phyloP scores from a whole-genome alignment of 2,329 filamentous ascomycete species.

The Pyrenophora tritici-repentis region DNA sequence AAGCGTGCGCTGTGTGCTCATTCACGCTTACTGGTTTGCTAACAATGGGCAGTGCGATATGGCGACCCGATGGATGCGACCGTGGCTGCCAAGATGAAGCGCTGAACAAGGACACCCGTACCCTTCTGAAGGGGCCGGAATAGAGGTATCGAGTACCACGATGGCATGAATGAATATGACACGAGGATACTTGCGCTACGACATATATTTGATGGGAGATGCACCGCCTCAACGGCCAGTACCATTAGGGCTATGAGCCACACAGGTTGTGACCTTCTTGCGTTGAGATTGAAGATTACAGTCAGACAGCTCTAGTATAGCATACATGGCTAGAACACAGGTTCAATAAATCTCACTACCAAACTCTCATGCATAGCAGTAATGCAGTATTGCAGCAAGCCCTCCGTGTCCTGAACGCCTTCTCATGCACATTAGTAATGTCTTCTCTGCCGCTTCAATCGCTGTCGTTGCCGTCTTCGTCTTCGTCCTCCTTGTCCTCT shows the following conservation, averaged over 20 bases:
- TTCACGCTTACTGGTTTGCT: not conserved
- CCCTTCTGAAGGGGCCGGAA: too few relatives aligned
- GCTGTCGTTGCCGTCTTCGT: slow-evolving; percentile 61
- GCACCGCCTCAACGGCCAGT: not conserved
- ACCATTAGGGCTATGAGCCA: not conserved
- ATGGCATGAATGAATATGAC: not conserved
- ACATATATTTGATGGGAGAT: not conserved
- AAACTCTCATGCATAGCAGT: not conserved
- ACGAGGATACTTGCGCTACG: too few relatives aligned
- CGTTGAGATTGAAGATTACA: not conserved
- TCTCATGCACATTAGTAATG: slow-evolving; percentile 35
- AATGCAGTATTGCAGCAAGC: not conserved
- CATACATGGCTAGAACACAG: not conserved
- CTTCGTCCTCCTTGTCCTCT: slow-evolving; percentile 52
- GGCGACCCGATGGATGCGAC: slow-evolving; percentile 45
- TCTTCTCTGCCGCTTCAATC: slow-evolving; percentile 30
- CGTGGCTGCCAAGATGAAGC: slow-evolving; percentile 31
- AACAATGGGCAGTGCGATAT: slow-evolving; percentile 35
- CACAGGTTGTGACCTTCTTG: not conserved
- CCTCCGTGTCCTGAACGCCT: slow-evolving; percentile 29
- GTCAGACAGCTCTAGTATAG: slow-evolving; percentile 1
- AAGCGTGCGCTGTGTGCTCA: slow-evolving; percentile 30
- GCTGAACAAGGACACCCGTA: slow-evolving; percentile 21
- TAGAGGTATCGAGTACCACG: too few relatives aligned
- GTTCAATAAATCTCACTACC: not conserved